phyloP scores from a whole-genome alignment of 345 rosid genomes.

The Salix suchowensis region DNA sequence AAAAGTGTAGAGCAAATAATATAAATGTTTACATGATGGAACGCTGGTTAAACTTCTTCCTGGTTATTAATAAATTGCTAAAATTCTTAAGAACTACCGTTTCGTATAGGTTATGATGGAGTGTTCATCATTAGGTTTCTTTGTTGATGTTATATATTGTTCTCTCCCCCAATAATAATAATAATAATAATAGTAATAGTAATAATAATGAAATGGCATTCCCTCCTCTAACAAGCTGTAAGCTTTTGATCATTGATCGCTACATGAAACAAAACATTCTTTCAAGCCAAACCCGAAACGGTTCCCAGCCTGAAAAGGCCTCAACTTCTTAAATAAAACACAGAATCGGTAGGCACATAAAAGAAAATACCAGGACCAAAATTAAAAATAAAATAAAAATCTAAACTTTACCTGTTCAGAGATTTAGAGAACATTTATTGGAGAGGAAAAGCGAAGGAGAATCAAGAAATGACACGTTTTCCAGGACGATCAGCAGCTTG shows the following conservation, averaged over 20 bases:
- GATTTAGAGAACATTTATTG: neutral
- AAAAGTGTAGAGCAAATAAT: no score
- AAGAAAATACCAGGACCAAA: neutral
- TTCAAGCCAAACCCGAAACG: slow-evolving; percentile 18
- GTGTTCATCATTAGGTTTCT: neutral
- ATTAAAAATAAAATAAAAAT: neutral
- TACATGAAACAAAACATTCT: neutral
- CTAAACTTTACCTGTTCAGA: neutral
- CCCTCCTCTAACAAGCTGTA: no score
- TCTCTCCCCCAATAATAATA: no score
- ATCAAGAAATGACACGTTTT: slow-evolving; percentile 43
- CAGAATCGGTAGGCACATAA: slow-evolving; percentile 10
- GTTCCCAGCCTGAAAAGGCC: neutral
- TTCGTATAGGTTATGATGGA: neutral
- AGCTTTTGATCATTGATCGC: neutral
- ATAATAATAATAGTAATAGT: no score
- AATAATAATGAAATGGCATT: no score
- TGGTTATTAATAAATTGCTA: no score
- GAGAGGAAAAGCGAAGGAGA: neutral
- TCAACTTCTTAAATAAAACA: neutral
- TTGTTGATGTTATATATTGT: neutral
- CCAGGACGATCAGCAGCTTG: slow-evolving; percentile 75
- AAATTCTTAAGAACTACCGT: neutral
- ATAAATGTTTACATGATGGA: no score
- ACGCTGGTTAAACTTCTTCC: no score